Conservation (phyloP, 2,329 filamentous ascomycete genomes). For the Erysiphe pulchra region DNA sequence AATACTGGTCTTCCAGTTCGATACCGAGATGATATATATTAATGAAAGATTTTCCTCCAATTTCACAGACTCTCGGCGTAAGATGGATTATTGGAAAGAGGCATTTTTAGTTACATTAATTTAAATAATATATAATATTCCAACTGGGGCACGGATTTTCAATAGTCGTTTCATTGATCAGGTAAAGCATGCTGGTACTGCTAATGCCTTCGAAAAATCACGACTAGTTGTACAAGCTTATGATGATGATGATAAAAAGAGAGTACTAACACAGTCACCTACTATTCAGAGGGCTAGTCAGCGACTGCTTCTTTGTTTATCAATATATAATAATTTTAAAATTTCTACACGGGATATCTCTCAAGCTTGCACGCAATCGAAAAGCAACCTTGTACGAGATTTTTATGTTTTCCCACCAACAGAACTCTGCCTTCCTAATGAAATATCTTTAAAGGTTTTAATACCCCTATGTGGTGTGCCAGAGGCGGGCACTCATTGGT, state of each 20-base stretch:
- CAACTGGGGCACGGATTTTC: conserved; percentile 1
- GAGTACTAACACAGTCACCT: conserved; percentile 2
- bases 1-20: not conserved
- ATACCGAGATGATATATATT: not conserved
- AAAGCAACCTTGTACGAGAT: not conserved
- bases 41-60: not conserved
- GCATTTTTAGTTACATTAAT: not conserved
- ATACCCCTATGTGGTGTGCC: not conserved
- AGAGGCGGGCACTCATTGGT: not conserved
- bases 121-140: not conserved
- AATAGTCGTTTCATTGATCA: conserved; percentile 3
- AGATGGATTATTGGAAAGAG: not conserved
- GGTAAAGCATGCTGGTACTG: conserved; percentile 2
- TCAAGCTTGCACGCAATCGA: not conserved
- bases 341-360: conserved; percentile 1
- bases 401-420: not conserved
- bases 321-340: not conserved
- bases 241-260: conserved; percentile 2
- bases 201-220: conserved; percentile 1
- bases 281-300: conserved; percentile 3
- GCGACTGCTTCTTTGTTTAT: conserved; percentile 2
- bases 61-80: not conserved
- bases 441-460: not conserved
- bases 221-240: conserved; percentile 2
- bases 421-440: not conserved